Percentiles rank a stretch among this genome's conserved stretches.
phyloP scores from a whole-genome alignment of 148 eudicot genomes.

The Mesembryanthemum crystallinum region DNA sequence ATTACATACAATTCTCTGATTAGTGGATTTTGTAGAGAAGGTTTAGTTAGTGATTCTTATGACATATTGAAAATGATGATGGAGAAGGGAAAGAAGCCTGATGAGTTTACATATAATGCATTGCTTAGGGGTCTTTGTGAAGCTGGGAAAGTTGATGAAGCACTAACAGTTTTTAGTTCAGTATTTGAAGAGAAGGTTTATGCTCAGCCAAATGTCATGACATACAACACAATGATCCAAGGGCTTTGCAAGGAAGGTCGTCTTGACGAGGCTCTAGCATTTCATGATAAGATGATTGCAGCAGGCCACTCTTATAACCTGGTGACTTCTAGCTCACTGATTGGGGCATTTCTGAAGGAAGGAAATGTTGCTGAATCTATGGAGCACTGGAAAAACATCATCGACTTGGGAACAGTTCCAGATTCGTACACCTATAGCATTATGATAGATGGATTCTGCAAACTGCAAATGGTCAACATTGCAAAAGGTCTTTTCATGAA shows the following conservation, averaged over 20 bases:
- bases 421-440: constrained; percentile 40
- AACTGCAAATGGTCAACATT: constrained; percentile 48
- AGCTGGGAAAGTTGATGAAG: constrained; percentile 52
- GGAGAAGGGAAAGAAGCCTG: constrained; percentile 48
- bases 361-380: constrained; percentile 48
- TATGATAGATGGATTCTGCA: constrained; percentile 72
- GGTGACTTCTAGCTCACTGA: constrained; percentile 43
- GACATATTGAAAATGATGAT: constrained; percentile 51
- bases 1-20: constrained; percentile 49
- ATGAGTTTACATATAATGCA: constrained; percentile 41
- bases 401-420: constrained; percentile 36
- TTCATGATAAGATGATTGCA: constrained; percentile 42
- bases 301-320: constrained; percentile 28
- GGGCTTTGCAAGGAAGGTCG: constrained; percentile 59
- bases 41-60: constrained; percentile 45
- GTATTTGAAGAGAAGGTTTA: constrained; percentile 35
- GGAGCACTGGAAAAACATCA: constrained; percentile 52
- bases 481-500: constrained; percentile 74
- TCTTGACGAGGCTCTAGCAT: constrained; percentile 43
- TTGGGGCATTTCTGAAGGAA: constrained; percentile 47
- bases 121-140: constrained; percentile 51
- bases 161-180: constrained; percentile 40
- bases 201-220: constrained; percentile 43
- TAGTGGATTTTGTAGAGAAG: constrained; percentile 50
- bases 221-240: constrained; percentile 42